Evolutionary conservation across 1,139 yeast genomes (phyloP), one percentile per base, ranked within the genome.

Genomic region (Zhuliangozyma parablackwelliae): DNA sequence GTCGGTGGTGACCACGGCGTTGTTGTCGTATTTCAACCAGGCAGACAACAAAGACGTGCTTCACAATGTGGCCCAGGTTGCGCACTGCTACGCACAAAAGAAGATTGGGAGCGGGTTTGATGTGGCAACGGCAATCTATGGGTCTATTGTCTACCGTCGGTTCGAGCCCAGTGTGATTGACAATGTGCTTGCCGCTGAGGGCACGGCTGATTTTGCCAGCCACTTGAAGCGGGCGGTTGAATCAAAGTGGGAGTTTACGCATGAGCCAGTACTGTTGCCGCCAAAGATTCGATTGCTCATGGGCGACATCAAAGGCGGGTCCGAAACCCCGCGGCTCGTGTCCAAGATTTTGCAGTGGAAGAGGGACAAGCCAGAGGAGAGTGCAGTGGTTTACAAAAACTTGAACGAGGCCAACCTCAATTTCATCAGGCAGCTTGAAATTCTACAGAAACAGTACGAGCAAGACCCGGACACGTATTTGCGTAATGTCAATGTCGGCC

Each of bases 71-170:
- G 78, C 97, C 0, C 98, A 92, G 54, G 66, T 87, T 10, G 85
- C 96, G 1, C 98, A 92, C 57, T 90, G 97, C 57, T 75, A 77
- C 39, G 97, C 98, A 2, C 98, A 92, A 56, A 86, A 87, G 31
- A 94, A 94, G 57, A 81, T 92, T 23, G 98, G 98, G 0, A 87
- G 96, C 3, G 98, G 98, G 0, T 92, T 92, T 57, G 98, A 92
- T 55, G 95, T 94, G 30, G 97, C 96, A 0, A 82, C 97, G 7
- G 98, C 98, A 0, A 82, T 87, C 0, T 92, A 74, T 59, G 98
- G 98, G 2, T 85, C 96, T 0, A 84, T 90, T 33, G 72, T 80
- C 6, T 92, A 92, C 58, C 71, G 76, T 29, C 67, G 98, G 43
- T 92, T 92, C 52, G 62, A 64, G 7, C 86, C 89, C 0, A 50